Evolutionary conservation across 1,284 basidiomycete genomes (phyloP).

Genomic region (Tremellales sp.): DNA sequence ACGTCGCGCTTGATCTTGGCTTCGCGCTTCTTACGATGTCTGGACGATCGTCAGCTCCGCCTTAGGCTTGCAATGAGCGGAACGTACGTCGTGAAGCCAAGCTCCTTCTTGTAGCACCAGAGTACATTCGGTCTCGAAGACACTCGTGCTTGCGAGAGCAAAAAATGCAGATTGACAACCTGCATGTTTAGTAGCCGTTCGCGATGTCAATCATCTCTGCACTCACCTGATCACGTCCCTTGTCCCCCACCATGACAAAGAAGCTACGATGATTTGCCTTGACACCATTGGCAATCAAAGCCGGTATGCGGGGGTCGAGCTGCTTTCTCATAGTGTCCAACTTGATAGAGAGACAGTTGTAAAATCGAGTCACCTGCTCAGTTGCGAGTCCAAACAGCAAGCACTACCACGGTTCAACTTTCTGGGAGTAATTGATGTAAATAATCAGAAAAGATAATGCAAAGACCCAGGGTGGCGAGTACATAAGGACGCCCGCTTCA

Average conservation of each 20-base stretch:
- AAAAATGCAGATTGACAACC: conserved; percentile 94
- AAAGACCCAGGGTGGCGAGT: no score
- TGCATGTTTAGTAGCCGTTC: conserved; percentile 35
- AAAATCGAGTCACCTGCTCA: no score
- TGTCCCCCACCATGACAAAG: conserved; percentile 95
- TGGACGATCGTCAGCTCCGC: conserved; percentile 45
- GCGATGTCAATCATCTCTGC: neutral
- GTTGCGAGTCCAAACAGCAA: no score
- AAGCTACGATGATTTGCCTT: conserved; percentile 90
- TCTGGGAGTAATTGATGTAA: no score
- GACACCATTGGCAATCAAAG: conserved; percentile 89
- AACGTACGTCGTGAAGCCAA: conserved; percentile 82
- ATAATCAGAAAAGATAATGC: no score
- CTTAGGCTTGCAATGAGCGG: conserved; percentile 3
- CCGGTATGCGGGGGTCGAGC: conserved; percentile 87
- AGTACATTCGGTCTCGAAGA: conserved; percentile 84
- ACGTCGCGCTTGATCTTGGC: conserved; percentile 92
- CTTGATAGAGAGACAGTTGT: no score
- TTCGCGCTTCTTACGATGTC: conserved; percentile 94
- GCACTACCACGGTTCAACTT: no score
- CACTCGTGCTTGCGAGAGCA: conserved; percentile 84
- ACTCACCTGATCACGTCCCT: conserved; percentile 80
- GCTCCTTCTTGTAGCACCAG: conserved; percentile 97
- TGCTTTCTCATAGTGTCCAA: conserved; percentile 49
- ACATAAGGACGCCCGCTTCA: no score